A percentile compares a stretch with the other conserved stretches of the same genome.
phyloP scores from a whole-genome alignment of 352 stramenopile genomes.

The Pythium aquatile region DNA sequence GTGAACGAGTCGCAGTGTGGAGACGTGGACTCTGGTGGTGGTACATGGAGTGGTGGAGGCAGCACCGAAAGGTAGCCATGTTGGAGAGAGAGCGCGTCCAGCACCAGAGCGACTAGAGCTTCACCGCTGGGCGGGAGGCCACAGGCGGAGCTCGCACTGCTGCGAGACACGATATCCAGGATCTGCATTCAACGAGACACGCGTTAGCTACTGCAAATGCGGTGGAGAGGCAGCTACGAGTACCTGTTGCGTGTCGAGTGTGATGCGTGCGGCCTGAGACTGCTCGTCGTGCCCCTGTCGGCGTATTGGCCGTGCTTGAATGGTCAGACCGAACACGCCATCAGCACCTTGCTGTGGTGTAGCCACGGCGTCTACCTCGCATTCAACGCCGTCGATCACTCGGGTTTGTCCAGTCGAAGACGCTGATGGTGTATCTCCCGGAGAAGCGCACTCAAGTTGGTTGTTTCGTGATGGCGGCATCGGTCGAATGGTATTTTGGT shows the following conservation, averaged over 20 bases:
- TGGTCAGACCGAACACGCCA: neutral
- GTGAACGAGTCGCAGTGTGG: constrained; percentile 7
- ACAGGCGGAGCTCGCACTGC: no score
- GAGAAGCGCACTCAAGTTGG: neutral
- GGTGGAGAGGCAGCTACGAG: no score
- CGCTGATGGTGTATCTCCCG: neutral
- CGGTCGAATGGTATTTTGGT: neutral
- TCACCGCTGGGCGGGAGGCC: neutral
- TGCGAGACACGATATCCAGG: neutral
- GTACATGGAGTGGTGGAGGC: neutral
- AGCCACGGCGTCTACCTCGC: constrained; percentile 2
- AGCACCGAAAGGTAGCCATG: constrained; percentile 3
- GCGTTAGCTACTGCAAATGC: neutral
- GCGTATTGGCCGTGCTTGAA: neutral
- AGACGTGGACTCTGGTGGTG: neutral
- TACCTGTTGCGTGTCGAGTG: constrained; percentile 9
- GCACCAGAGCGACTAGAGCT: neutral
- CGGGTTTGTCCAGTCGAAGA: neutral
- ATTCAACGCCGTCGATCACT: constrained; percentile 8
- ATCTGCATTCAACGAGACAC: neutral
- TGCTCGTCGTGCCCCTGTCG: neutral
- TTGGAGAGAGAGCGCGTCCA: constrained; percentile 6
- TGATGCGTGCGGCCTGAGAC: neutral
- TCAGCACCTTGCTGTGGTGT: neutral
- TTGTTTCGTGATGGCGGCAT: neutral